Percentiles rank a stretch among this genome's conserved stretches.
Evolutionary conservation across 2,329 filamentous ascomycete genomes (phyloP).

Genomic region (Fusarium sp.): DNA sequence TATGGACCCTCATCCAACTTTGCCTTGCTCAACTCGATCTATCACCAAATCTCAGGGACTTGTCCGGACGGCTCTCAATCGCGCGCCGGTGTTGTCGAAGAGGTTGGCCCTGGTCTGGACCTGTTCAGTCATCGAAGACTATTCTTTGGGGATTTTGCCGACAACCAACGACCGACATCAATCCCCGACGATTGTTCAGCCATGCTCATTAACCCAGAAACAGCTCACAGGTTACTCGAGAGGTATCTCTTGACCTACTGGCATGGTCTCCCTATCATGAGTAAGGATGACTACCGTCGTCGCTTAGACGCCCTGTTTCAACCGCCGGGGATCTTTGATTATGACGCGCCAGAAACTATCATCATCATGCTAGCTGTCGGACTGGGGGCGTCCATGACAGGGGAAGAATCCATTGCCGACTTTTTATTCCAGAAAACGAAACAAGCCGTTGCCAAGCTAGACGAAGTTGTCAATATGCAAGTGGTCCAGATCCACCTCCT

Average conservation of each 20-base stretch:
- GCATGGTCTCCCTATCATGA: constrained; percentile 49
- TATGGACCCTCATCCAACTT: constrained; percentile 59
- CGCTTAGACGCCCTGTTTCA: constrained; percentile 50
- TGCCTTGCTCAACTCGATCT: constrained; percentile 50
- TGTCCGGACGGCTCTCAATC: constrained; percentile 32
- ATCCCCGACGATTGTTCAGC: constrained; percentile 39
- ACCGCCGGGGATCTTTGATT: constrained; percentile 43
- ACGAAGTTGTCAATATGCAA: constrained; percentile 56
- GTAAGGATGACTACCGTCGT: constrained; percentile 48
- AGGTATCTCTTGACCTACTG: constrained; percentile 54
- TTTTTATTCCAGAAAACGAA: constrained; percentile 56
- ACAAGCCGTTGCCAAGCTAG: constrained; percentile 48
- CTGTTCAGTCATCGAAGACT: constrained; percentile 44
- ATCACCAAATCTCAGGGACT: constrained; percentile 47
- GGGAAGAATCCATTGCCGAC: constrained; percentile 52
- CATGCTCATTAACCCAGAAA: constrained; percentile 52
- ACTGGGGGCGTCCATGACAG: constrained; percentile 49
- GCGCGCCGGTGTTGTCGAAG: constrained; percentile 43
- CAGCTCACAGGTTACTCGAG: constrained; percentile 51
- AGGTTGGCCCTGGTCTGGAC: constrained; percentile 46
- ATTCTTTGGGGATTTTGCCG: constrained; percentile 50
- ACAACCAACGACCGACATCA: constrained; percentile 44
- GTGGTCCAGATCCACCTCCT: constrained; percentile 54
- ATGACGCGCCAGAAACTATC: constrained; percentile 50
- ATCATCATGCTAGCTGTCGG: constrained; percentile 52